Percentiles rank a stretch among this genome's conserved stretches.
Evolutionary conservation across 208 protist species (phyloP).

Genomic region (Trypanosoma lewisi): DNA sequence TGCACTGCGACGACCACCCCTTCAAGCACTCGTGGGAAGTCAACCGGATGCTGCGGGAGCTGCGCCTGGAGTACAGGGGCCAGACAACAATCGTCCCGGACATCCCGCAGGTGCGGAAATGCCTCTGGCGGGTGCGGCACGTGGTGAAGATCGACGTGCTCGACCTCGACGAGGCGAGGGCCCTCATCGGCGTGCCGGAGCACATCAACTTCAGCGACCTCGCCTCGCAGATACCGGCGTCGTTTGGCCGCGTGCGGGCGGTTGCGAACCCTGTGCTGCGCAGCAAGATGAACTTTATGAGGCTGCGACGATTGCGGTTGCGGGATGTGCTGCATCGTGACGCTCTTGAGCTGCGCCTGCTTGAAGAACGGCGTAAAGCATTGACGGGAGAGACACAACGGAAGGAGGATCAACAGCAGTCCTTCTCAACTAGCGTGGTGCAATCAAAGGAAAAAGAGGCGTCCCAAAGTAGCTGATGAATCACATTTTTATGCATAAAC

Average conservation of each 20-base stretch:
- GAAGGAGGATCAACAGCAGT: not conserved
- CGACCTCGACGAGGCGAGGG: slow-evolving; percentile 81
- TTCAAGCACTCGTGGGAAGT: slow-evolving; percentile 88
- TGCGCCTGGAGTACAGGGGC: slow-evolving; percentile 83
- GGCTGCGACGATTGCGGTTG: slow-evolving; percentile 72
- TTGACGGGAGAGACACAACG: slow-evolving; percentile 5
- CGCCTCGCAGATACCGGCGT: slow-evolving; percentile 46
- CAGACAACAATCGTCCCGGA: slow-evolving; percentile 83
- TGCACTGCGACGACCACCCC: slow-evolving; percentile 74
- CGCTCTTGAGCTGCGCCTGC: slow-evolving; percentile 62
- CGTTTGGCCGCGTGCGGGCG: slow-evolving; percentile 54
- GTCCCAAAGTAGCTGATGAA: not conserved
- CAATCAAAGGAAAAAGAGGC: not conserved
- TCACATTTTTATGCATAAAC: not conserved
- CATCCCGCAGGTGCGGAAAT: slow-evolving; percentile 66
- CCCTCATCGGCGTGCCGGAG: slow-evolving; percentile 70
- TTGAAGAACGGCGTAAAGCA: slow-evolving; percentile 53
- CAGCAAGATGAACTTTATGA: slow-evolving; percentile 82
- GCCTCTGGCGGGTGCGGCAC: slow-evolving; percentile 73
- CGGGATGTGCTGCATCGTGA: slow-evolving; percentile 84
- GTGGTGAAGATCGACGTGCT: slow-evolving; percentile 74
- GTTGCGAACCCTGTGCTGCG: slow-evolving; percentile 48
- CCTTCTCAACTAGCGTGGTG: not conserved
- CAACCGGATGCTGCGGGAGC: slow-evolving; percentile 73
- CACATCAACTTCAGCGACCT: slow-evolving; percentile 79